Conservation (phyloP, 345 rosid genomes). For the Linum tenue region DNA sequence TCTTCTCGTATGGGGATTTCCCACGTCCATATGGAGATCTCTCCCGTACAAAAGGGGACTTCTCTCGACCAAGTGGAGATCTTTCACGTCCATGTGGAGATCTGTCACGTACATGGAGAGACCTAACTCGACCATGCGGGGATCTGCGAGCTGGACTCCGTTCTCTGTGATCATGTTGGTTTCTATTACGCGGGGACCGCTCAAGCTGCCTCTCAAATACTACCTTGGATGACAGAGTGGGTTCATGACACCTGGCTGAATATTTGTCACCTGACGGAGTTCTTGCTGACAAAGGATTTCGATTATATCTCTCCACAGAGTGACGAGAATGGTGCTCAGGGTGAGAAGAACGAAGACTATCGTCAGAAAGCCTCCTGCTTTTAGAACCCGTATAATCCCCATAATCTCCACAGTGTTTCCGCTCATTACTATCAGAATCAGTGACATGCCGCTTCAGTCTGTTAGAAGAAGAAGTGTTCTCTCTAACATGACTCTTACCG, state of each 20-base stretch:
- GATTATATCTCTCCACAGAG: slow-evolving; percentile 49
- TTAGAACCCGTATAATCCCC: slow-evolving; percentile 56
- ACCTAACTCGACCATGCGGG: slow-evolving; percentile 12
- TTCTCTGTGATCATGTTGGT: slow-evolving; percentile 57
- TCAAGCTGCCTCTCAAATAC: slow-evolving; percentile 69
- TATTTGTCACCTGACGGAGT: slow-evolving; percentile 51
- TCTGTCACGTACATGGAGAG: slow-evolving; percentile 16
- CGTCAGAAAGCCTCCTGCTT: slow-evolving; percentile 74
- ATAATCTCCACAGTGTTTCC: slow-evolving; percentile 50
- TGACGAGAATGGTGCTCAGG: slow-evolving; percentile 57
- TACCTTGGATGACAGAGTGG: slow-evolving; percentile 52
- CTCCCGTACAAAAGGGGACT: slow-evolving; percentile 28
- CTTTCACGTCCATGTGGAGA: slow-evolving; percentile 15
- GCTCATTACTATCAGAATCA: slow-evolving; percentile 59
- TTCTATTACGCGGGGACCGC: slow-evolving; percentile 61
- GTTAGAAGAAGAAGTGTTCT: slow-evolving; percentile 41
- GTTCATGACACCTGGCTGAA: slow-evolving; percentile 65
- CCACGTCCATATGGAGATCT: slow-evolving; percentile 43
- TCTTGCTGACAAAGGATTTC: slow-evolving; percentile 62
- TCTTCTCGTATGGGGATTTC: slow-evolving; percentile 69
- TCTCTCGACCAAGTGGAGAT: slow-evolving; percentile 25
- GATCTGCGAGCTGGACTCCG: slow-evolving; percentile 52
- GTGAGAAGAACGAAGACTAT: slow-evolving; percentile 42
- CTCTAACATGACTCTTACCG: slow-evolving; percentile 57
- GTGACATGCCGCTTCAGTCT: slow-evolving; percentile 69